A percentile compares a stretch with the other conserved stretches of the same genome.
These are phyloP conservation scores for Colletotrichum abscissum DNA, from an alignment of 2,329 filamentous ascomycete species.

Conservation along the genomic window DNA sequence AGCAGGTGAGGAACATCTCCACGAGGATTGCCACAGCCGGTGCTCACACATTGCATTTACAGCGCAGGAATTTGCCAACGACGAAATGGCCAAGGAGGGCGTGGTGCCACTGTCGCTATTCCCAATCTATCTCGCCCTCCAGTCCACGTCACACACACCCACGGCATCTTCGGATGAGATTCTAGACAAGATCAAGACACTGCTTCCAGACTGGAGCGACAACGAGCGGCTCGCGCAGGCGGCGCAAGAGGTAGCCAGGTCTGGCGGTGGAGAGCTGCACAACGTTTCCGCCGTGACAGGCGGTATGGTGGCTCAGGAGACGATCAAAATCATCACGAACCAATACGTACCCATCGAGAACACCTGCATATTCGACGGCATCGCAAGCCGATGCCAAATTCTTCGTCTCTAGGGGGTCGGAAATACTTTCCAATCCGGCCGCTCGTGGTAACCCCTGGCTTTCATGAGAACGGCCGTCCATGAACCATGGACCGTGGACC, in stretches of 20 bases:
- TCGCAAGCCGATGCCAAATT: constrained; percentile 70
- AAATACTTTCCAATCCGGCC: constrained; percentile 36
- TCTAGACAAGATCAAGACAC: constrained; percentile 55
- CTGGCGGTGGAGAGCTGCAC: constrained; percentile 87
- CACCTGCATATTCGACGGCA: constrained; percentile 77
- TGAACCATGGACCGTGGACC: not conserved
- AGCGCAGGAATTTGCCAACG: constrained; percentile 67
- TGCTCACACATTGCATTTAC: constrained; percentile 27
- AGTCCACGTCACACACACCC: constrained; percentile 60
- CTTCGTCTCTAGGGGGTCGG: constrained; percentile 57
- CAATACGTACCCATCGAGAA: constrained; percentile 80
- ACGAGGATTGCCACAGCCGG: not conserved
- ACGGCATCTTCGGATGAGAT: constrained; percentile 64
- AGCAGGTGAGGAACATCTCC: constrained; percentile 58
- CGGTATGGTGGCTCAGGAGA: constrained; percentile 95
- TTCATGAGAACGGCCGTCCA: not conserved
- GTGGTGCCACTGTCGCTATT: constrained; percentile 69
- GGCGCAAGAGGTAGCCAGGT: constrained; percentile 77
- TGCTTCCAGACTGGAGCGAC: constrained; percentile 58
- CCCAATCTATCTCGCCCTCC: constrained; percentile 76
- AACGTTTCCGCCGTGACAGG: constrained; percentile 90
- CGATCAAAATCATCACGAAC: constrained; percentile 87
- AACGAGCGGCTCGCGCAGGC: constrained; percentile 64
- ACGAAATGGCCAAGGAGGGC: constrained; percentile 61
- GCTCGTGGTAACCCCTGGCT: not conserved